Evolutionary conservation across 345 rosid genomes (phyloP), one percentile per base, ranked within the genome.

Genomic region (Acer saccharum): DNA sequence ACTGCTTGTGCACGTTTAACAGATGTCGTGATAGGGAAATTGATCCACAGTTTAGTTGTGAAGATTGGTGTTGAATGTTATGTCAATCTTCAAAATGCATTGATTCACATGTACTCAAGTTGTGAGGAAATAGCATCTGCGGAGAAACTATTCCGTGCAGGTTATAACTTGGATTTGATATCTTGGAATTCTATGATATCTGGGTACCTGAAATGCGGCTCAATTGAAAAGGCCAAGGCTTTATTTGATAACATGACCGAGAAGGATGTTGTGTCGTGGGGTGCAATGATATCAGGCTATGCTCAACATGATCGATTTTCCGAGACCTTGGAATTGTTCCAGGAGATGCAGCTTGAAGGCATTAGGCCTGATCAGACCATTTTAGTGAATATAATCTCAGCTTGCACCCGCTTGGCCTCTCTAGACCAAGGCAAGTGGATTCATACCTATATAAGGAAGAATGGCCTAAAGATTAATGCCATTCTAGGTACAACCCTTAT

Each of bases 101-200:
- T 90, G 79, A 86, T 90, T 80, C 83, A 80, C 76, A 81, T 90
- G 89, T 90, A 88, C 66, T 82, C 90, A 16, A 79, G 75, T 23
- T 84, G 89, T 44, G 85, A 87, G 44, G 89, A 80, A 29, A 39
- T 90, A 71, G 46, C 5, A 8, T 70, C 77, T 4, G 91, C 93
- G 1, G 80, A 90, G 71, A 85, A 71, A 23, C 75, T 90, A 76
- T 90, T 90, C 21, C 35, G 10, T 75, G 70, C 65, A 29, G 82
- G 86, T 54, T 52, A 71, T 64, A 72, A 75, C 27, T 69, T 85
- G 81, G 89, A 90, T 79, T 76, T 74, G 63, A 72, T 90, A 54
- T 88, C 93, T 25, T 90, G 93, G 91, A 90, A 88, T 75, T 88
- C 93, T 39, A 88, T 90, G 90, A 78, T 90, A 69, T 82, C 88